Percentiles rank a stretch among this genome's conserved stretches.
These are phyloP conservation scores for Rhododendron williamsianum DNA, from an alignment of 148 eudicot species.

Conservation along the genomic window DNA sequence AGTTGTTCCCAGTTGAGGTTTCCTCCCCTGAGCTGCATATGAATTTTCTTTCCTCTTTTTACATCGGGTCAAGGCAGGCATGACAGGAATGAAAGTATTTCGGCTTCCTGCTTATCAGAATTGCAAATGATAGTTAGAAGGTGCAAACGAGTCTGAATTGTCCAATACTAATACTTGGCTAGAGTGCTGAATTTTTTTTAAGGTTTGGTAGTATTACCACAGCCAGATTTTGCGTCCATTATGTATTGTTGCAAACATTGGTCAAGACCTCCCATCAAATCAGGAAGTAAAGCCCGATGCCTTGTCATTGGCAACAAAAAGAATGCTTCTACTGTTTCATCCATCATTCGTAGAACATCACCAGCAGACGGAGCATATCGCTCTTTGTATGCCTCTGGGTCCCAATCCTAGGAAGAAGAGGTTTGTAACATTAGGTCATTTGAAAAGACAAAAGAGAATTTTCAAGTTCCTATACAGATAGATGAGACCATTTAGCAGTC, in stretches of 20 bases:
- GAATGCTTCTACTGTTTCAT: slow-evolving; percentile 87
- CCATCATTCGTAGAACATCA: slow-evolving; percentile 70
- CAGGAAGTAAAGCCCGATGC: slow-evolving; percentile 64
- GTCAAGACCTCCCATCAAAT: slow-evolving; percentile 68
- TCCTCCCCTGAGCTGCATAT: slow-evolving; percentile 39
- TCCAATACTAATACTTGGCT: background rate
- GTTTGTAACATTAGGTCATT: background rate
- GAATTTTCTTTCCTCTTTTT: slow-evolving; percentile 63
- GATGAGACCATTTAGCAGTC: background rate
- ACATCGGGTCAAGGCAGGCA: slow-evolving; percentile 87
- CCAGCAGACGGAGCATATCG: slow-evolving; percentile 80
- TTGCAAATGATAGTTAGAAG: background rate
- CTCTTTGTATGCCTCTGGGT: slow-evolving; percentile 69
- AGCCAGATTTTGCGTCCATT: slow-evolving; percentile 66
- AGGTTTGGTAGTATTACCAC: slow-evolving; percentile 45
- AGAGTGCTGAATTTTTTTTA: background rate
- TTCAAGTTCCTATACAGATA: background rate
- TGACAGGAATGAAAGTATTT: slow-evolving; percentile 45
- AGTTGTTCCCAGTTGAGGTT: slow-evolving; percentile 41
- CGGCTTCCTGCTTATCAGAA: slow-evolving; percentile 47
- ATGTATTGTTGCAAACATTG: slow-evolving; percentile 69
- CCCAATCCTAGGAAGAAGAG: slow-evolving; percentile 57
- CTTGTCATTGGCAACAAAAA: slow-evolving; percentile 84
- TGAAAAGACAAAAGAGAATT: background rate
- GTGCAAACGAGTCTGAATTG: background rate